Evolutionary conservation across 768 basidiomycete genomes (phyloP).

Genomic region (Lactarius hengduanensis): DNA sequence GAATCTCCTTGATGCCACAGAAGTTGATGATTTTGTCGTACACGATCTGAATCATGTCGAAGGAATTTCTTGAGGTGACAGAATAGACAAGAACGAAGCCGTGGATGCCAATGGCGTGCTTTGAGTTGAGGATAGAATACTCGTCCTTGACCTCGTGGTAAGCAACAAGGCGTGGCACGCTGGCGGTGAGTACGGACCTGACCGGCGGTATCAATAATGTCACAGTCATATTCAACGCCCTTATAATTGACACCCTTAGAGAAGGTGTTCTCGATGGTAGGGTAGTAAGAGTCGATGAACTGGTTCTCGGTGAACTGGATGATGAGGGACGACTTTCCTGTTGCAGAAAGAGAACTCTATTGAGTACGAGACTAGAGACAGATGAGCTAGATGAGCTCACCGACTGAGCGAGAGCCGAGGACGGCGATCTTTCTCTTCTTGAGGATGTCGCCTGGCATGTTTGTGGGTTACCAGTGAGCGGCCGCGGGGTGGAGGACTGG

Average conservation of each 20-base stretch:
- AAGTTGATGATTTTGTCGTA: slow-evolving; percentile 93
- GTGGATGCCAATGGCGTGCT: slow-evolving; percentile 95
- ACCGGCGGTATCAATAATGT: slow-evolving; percentile 97
- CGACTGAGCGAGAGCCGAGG: slow-evolving; percentile 84
- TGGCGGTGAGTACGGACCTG: slow-evolving; percentile 57
- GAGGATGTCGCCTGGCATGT: slow-evolving; percentile 44
- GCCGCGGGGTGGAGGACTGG: too few species aligned
- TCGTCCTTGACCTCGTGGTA: slow-evolving; percentile 64
- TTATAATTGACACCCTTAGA: slow-evolving; percentile 84
- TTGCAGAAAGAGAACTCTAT: slow-evolving; percentile 17
- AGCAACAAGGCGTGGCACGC: slow-evolving; percentile 15
- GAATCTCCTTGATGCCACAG: slow-evolving; percentile 78
- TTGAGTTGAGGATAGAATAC: slow-evolving; percentile 88
- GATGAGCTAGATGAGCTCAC: slow-evolving; percentile 45
- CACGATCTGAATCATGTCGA: slow-evolving; percentile 92
- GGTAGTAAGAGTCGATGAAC: slow-evolving; percentile 92
- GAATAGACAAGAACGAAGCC: slow-evolving; percentile 97
- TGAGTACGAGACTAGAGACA: slow-evolving; percentile 17
- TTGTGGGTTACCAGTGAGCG: background rate
- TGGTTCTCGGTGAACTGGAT: slow-evolving; percentile 92
- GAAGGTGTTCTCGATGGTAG: slow-evolving; percentile 89
- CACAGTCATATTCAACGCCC: slow-evolving; percentile 90
- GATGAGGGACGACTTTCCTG: slow-evolving; percentile 93
- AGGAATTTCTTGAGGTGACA: slow-evolving; percentile 83
- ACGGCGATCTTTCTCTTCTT: slow-evolving; percentile 89